These are phyloP conservation scores for Chrysoporthe cubensis DNA, from an alignment of 2,329 filamentous ascomycete species.

Conservation along the genomic window DNA sequence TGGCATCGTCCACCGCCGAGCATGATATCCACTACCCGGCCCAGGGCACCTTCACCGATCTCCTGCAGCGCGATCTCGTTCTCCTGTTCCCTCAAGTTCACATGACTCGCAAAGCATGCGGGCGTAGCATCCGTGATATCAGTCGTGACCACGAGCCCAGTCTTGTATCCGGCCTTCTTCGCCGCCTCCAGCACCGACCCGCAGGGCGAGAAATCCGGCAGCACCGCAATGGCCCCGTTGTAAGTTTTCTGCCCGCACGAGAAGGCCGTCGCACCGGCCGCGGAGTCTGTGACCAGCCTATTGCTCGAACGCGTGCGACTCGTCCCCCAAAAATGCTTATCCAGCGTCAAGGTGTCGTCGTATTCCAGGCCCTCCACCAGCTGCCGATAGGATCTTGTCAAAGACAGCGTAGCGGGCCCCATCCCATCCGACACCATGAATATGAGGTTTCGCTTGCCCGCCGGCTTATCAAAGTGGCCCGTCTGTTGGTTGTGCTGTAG, in stretches of 20 bases:
- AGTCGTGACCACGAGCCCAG: conserved; percentile 92
- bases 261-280: conserved; percentile 96
- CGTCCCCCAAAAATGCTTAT: conserved; percentile 87
- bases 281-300: conserved; percentile 90
- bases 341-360: conserved; percentile 77
- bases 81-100: conserved; percentile 76
- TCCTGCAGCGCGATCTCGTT: conserved; percentile 93
- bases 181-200: conserved; percentile 93
- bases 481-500: conserved; percentile 71
- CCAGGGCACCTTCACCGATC: conserved; percentile 84
- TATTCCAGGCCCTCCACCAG: conserved; percentile 72
- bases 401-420: conserved; percentile 86
- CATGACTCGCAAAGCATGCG: conserved; percentile 91
- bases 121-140: conserved; percentile 95
- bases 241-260: conserved; percentile 93
- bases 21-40: conserved; percentile 87
- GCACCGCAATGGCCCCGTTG: conserved; percentile 91
- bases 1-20: conserved; percentile 92
- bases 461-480: conserved; percentile 37
- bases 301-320: conserved; percentile 84
- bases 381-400: conserved; percentile 88
- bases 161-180: conserved; percentile 88
- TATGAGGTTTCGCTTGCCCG: conserved; percentile 85
- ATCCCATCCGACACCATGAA: conserved; percentile 99
- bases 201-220: conserved; percentile 84